Base-by-base conservation (phyloP, 257 asterid species). In the Solanum chaucha region DNA sequence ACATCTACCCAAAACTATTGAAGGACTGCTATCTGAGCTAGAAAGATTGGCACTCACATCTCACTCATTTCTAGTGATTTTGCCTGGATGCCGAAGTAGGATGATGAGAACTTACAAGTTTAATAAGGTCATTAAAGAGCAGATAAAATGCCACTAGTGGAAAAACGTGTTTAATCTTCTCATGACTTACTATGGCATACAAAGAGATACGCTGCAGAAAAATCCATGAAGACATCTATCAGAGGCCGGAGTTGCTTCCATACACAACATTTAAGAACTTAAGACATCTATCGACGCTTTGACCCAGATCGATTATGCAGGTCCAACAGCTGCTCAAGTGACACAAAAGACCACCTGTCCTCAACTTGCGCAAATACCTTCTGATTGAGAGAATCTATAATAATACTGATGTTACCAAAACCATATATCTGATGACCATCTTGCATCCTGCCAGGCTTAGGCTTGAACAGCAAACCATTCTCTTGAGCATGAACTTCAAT, bases 351-450 rank as follows among this genome's bases (percentile, higher is more conserved):
- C 98, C 98, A 95, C 84, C 90, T 88, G 28, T 94, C 98, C 70
- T 95, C 98, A 15, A 68, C 88, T 87, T 91, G 98, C 4, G 99
- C 94, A 91, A 88, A 92, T 85, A 95, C 93, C 90, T 93, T 92
- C 88, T 87, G 89, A 87, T 97, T 95, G 83, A 92, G 93, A 64
- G 94, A 83, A 90, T 97, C 99, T 71, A 97, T 82, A 4, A 91
- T 90, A 87, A 97, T 91, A 90, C 95, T 94, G 46, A 94, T 87
- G 87, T 90, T 93, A 88, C 99, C 99, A 91, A 91, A 97, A 15
- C 96, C 96, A 85, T 95, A 95, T 74, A 97, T 94, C 88, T 95
- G 99, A 86, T 87, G 93, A 41, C 98, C 99, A 87, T 95, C 97
- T 59, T 94, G 98, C 87, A 90, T 92, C 87, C 98, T 92, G 51